phyloP scores from a whole-genome alignment of 148 eudicot species.

The Silene latifolia region DNA sequence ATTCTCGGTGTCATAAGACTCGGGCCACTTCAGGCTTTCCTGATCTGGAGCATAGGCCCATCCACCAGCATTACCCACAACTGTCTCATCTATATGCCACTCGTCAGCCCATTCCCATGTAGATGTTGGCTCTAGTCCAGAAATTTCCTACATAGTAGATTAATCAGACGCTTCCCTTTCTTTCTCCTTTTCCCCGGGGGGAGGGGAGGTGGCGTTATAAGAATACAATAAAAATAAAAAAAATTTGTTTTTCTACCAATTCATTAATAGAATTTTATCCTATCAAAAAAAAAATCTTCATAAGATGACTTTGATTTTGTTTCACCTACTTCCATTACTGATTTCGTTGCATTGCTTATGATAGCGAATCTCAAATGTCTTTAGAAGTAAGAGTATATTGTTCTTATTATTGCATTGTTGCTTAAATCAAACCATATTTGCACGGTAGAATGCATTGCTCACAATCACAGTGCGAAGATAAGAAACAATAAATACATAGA shows the following conservation, averaged over 20 bases:
- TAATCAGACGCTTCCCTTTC: slow-evolving; percentile 12
- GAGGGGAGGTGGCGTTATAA: neutral
- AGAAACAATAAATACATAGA: neutral
- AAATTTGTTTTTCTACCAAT: neutral
- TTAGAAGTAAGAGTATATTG: neutral
- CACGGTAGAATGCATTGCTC: no score
- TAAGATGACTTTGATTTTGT: neutral
- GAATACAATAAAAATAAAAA: neutral
- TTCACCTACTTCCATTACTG: neutral
- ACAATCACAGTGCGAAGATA: neutral
- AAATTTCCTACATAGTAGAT: slow-evolving; percentile 38
- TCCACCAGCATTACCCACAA: slow-evolving; percentile 51
- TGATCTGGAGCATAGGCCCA: slow-evolving; percentile 87
- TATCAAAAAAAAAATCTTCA: neutral
- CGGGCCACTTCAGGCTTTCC: slow-evolving; percentile 67
- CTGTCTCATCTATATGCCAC: slow-evolving; percentile 71
- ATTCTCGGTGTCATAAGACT: slow-evolving; percentile 44
- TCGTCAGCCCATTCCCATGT: slow-evolving; percentile 90
- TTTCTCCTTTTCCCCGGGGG: neutral
- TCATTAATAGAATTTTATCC: neutral
- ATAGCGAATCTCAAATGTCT: neutral
- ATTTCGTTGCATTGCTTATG: neutral
- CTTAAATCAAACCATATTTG: neutral
- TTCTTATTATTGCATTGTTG: neutral
- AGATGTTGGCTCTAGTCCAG: slow-evolving; percentile 48